A percentile compares a stretch with the other conserved stretches of the same genome.
phyloP scores from a whole-genome alignment of 2,329 filamentous ascomycete genomes.

The Talaromyces sp. region DNA sequence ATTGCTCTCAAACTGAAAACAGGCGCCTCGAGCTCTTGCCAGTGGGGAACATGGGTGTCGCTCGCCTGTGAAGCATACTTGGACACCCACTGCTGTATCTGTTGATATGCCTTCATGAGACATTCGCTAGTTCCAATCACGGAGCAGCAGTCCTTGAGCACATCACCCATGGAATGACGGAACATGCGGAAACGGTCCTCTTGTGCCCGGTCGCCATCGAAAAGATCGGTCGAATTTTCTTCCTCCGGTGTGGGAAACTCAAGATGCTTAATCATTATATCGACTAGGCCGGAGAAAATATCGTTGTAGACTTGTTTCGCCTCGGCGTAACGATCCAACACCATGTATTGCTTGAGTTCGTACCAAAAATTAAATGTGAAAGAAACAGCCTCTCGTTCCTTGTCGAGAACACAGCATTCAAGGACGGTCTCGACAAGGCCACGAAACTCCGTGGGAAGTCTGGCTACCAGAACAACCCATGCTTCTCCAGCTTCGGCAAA shows the following conservation, averaged over 20 bases:
- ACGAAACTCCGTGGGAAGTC: conserved; percentile 74
- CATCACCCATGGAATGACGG: conserved; percentile 94
- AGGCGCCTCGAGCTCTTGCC: conserved; percentile 93
- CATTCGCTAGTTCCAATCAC: conserved; percentile 93
- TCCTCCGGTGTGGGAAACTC: conserved; percentile 76
- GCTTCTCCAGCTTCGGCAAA: conserved; percentile 90
- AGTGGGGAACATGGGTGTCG: conserved; percentile 73
- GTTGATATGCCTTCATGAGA: conserved; percentile 75
- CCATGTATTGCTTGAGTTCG: conserved; percentile 93
- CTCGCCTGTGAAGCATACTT: conserved; percentile 72
- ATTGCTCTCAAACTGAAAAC: conserved; percentile 93
- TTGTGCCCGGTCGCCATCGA: conserved; percentile 89
- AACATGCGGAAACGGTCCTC: conserved; percentile 98
- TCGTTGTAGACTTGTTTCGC: conserved; percentile 71
- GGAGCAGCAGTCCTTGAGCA: conserved; percentile 92
- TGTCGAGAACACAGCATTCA: conserved; percentile 84
- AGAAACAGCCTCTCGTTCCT: conserved; percentile 83
- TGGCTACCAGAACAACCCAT: conserved; percentile 87
- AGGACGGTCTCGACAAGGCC: conserved; percentile 81
- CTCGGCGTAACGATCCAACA: conserved; percentile 80
- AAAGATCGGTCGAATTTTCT: conserved; percentile 68
- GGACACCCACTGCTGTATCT: conserved; percentile 83
- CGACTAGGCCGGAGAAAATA: conserved; percentile 81
- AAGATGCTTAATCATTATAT: conserved; percentile 85
- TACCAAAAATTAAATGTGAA: conserved; percentile 98